These are phyloP conservation scores for Termitomyces sp. DNA, from an alignment of 768 basidiomycete genomes.

Conservation along the genomic window DNA sequence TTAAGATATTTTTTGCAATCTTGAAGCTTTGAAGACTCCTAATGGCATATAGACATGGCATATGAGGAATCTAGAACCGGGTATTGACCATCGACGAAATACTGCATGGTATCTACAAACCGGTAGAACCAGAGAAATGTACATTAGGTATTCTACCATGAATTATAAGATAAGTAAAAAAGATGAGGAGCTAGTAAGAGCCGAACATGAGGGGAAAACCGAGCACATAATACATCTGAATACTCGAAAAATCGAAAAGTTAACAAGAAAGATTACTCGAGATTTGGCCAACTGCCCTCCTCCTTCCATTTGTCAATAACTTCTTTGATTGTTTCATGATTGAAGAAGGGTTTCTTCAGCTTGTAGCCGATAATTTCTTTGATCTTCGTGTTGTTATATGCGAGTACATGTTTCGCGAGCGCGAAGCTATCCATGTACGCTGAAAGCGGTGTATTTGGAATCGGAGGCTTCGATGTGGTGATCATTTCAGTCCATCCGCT, in stretches of 20 bases:
- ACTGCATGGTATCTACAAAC: not conserved
- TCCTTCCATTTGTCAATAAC: conserved; percentile 77
- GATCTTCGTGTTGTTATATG: conserved; percentile 67
- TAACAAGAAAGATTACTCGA: conserved; percentile 16
- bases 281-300: conserved; percentile 56
- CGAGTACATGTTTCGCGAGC: conserved; percentile 63
- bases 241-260: not conserved
- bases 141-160: conserved; percentile 1
- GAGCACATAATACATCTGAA: conserved; percentile 2
- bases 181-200: conserved; percentile 2
- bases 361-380: conserved; percentile 68
- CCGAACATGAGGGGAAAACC: conserved; percentile 7
- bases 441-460: conserved; percentile 63
- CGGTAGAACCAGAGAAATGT: not conserved
- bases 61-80: not conserved
- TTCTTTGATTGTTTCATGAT: conserved; percentile 56
- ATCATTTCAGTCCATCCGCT: conserved; percentile 82
- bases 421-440: conserved; percentile 77
- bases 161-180: not conserved
- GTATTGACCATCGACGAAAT: not conserved
- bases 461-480: conserved; percentile 59
- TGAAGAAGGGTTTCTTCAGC: conserved; percentile 57
- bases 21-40: too few relatives aligned
- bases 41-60: too few relatives aligned
- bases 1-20: too few relatives aligned